Evolutionary conservation across 2,329 filamentous ascomycete genomes (phyloP).

Genomic region (Thermochaetoides dissita): DNA sequence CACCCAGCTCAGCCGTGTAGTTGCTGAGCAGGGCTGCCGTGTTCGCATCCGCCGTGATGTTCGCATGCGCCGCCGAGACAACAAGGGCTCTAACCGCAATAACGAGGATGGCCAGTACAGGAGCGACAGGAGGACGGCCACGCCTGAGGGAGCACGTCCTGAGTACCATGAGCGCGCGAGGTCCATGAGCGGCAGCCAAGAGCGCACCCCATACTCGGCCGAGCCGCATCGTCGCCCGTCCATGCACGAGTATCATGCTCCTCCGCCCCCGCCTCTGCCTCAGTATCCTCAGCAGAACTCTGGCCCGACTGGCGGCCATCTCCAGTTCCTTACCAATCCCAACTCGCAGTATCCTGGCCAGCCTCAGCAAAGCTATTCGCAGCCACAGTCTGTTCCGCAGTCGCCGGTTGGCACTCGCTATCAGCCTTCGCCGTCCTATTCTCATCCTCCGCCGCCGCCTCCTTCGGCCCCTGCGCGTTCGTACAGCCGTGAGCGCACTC

Average conservation of each 20-base stretch:
- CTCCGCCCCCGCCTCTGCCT: conserved; percentile 16
- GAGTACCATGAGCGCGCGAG: conserved; percentile 18
- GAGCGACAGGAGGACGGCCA: conserved; percentile 19
- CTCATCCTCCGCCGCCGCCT: conserved; percentile 15
- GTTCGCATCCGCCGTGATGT: conserved; percentile 83
- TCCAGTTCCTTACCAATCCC: conserved; percentile 15
- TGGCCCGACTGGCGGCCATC: conserved; percentile 16
- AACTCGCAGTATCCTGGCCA: conserved; percentile 15
- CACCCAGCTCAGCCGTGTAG: conserved; percentile 73
- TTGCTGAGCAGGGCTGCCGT: conserved; percentile 92
- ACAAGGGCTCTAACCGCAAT: conserved; percentile 19
- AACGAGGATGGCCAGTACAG: conserved; percentile 20
- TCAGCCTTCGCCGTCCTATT: conserved; percentile 9
- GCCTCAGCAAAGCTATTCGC: conserved; percentile 12
- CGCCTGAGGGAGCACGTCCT: conserved; percentile 17
- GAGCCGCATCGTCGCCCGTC: conserved; percentile 21
- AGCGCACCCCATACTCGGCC: conserved; percentile 19
- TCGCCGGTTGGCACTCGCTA: conserved; percentile 18
- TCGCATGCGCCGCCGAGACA: conserved; percentile 37
- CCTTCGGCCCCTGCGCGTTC: conserved; percentile 11
- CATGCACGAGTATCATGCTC: conserved; percentile 19
- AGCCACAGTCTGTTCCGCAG: conserved; percentile 19
- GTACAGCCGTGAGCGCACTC: conserved; percentile 18
- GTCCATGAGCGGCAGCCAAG: conserved; percentile 21
- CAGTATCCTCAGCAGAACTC: conserved; percentile 16